Percentiles rank a stretch among this genome's conserved stretches.
Evolutionary conservation across 2,329 filamentous ascomycete genomes (phyloP).

Genomic region (Mycosphaerella sp.): DNA sequence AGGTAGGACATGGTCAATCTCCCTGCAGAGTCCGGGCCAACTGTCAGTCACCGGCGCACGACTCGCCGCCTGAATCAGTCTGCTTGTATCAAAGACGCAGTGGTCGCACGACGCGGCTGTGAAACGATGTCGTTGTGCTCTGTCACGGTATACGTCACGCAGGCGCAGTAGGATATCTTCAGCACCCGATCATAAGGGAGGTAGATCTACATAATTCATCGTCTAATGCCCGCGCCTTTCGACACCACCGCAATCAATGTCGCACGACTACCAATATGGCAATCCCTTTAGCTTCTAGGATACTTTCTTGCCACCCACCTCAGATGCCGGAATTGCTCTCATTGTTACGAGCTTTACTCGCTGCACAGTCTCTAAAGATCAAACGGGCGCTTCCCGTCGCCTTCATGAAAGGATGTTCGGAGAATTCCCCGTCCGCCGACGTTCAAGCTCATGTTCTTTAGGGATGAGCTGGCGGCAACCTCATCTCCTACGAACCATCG

Average conservation of each 20-base stretch:
- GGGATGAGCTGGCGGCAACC: background rate
- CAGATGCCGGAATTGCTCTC: background rate
- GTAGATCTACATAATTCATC: no score
- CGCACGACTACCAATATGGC: background rate
- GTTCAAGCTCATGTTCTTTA: background rate
- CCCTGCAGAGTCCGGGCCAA: background rate
- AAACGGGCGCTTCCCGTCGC: background rate
- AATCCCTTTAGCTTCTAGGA: background rate
- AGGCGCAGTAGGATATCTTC: no score
- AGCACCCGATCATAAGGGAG: no score
- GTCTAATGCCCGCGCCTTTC: background rate
- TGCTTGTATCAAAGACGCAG: background rate
- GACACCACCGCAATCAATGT: background rate
- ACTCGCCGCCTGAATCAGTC: background rate
- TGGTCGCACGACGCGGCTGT: background rate
- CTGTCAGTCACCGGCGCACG: background rate
- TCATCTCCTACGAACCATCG: background rate
- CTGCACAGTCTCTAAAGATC: background rate
- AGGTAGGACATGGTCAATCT: no score
- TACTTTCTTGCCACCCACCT: background rate
- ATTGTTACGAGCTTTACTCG: no score
- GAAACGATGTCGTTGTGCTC: background rate
- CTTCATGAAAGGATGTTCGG: background rate
- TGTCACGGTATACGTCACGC: no score
- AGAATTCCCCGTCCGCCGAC: background rate